Percentiles rank a stretch among this genome's conserved stretches.
phyloP scores from a whole-genome alignment of 2,329 filamentous ascomycete species.

The Calonectria crousiana region DNA sequence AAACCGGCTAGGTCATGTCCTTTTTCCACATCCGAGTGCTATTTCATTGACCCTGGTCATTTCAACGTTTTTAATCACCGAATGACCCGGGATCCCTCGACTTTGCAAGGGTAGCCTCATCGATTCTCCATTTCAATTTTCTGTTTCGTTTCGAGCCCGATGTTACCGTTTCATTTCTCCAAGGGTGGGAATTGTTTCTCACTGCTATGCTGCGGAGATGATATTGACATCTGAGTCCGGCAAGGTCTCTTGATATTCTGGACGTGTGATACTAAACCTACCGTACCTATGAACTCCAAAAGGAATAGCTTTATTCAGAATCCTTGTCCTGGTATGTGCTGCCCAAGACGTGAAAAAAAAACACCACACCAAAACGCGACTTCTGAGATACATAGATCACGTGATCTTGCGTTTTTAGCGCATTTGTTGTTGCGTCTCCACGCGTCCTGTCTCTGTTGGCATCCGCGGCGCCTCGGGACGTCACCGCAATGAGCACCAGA shows the following conservation, averaged over 20 bases:
- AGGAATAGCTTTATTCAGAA: neutral
- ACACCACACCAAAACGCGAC: neutral
- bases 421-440: constrained; percentile 35
- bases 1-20: neutral
- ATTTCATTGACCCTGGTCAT: neutral
- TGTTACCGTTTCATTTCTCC: constrained; percentile 10
- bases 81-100: neutral
- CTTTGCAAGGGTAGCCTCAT: neutral
- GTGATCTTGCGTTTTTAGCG: constrained; percentile 45
- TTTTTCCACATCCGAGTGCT: neutral
- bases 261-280: neutral
- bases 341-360: too few species aligned
- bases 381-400: constrained; percentile 14
- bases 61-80: neutral
- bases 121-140: neutral
- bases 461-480: constrained; percentile 18
- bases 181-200: constrained; percentile 3
- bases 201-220: neutral
- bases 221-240: neutral
- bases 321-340: neutral
- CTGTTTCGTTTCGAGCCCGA: constrained; percentile 3
- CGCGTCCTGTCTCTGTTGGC: constrained; percentile 20
- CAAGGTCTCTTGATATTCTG: neutral
- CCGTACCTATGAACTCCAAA: neutral
- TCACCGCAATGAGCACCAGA: neutral